Evolutionary conservation across 208 protist genomes (phyloP).

Genomic region (Trypanosomatidae sp.): DNA sequence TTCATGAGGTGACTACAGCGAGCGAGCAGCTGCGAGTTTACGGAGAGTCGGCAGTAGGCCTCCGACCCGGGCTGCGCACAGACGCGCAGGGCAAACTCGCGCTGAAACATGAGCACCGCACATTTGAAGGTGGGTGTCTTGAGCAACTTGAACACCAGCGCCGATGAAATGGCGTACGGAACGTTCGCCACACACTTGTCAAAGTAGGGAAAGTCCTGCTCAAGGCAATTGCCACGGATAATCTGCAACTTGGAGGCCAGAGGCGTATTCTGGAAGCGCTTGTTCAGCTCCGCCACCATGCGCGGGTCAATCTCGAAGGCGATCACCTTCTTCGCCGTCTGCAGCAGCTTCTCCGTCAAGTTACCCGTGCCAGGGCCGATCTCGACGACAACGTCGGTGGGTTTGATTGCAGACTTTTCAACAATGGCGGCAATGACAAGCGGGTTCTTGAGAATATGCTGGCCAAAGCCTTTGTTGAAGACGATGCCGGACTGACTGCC

Average conservation of each 20-base stretch:
- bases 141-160: slow-evolving; percentile 99
- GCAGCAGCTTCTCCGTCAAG: slow-evolving; percentile 98
- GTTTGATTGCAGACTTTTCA: slow-evolving; percentile 95
- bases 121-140: slow-evolving; percentile 93
- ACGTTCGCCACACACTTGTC: slow-evolving; percentile 99
- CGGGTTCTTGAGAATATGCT: slow-evolving; percentile 99
- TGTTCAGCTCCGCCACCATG: slow-evolving; percentile 99
- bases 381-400: slow-evolving; percentile 98
- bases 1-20: slow-evolving; percentile 98
- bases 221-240: slow-evolving; percentile 98
- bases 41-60: slow-evolving; percentile 98
- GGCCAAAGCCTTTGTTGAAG: slow-evolving; percentile 97
- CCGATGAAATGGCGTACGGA: slow-evolving; percentile 99
- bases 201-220: slow-evolving; percentile 99
- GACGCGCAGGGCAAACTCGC: slow-evolving; percentile 99
- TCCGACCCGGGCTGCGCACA: slow-evolving; percentile 97
- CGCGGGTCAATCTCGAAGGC: slow-evolving; percentile 99
- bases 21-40: slow-evolving; percentile 99
- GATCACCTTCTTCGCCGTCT: slow-evolving; percentile 97
- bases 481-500: slow-evolving; percentile 90
- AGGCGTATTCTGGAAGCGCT: slow-evolving; percentile 96
- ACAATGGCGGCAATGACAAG: slow-evolving; percentile 98
- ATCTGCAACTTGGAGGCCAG: slow-evolving; percentile 95
- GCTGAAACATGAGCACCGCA: slow-evolving; percentile 99
- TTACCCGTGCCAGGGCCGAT: slow-evolving; percentile 99